A percentile compares a stretch with the other conserved stretches of the same genome.
These are phyloP conservation scores for Tetrahymena thermophila DNA, from an alignment of 73 alveolate species.

Conservation along the genomic window DNA sequence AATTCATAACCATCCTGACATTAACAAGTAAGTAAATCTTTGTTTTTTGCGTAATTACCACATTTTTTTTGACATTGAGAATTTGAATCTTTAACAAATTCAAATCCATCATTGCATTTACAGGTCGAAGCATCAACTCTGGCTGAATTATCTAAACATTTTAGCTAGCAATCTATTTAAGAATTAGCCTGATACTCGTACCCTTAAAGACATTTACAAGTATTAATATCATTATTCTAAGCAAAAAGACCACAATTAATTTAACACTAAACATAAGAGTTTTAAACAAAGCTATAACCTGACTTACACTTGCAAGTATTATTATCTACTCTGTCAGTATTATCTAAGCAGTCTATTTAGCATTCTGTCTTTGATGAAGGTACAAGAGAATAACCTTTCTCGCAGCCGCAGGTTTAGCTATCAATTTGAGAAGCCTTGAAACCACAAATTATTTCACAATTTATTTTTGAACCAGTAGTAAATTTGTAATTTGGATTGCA, in stretches of 20 bases:
- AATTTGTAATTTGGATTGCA: not conserved
- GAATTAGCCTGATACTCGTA: not conserved
- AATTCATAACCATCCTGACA: not conserved
- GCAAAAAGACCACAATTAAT: not conserved
- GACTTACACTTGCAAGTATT: not conserved
- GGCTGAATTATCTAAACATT: not conserved
- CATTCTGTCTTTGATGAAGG: not conserved
- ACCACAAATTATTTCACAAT: not conserved
- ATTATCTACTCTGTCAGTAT: not conserved
- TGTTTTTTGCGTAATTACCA: not conserved
- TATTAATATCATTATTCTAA: not conserved
- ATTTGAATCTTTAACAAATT: not conserved
- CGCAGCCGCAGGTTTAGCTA: not conserved
- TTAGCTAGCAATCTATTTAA: not conserved
- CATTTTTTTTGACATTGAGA: not conserved
- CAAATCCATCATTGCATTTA: not conserved
- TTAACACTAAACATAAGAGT: not conserved
- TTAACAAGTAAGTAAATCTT: not conserved
- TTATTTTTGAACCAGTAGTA: not conserved
- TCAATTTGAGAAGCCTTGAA: not conserved
- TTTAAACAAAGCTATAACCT: not conserved
- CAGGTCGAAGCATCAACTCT: not conserved
- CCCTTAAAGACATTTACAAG: not conserved
- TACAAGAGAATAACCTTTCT: not conserved
- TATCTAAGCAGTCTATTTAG: not conserved